A percentile compares a stretch with the other conserved stretches of the same genome.
phyloP scores from a whole-genome alignment of 2,329 filamentous ascomycete species.

The Epichloe hybrida region DNA sequence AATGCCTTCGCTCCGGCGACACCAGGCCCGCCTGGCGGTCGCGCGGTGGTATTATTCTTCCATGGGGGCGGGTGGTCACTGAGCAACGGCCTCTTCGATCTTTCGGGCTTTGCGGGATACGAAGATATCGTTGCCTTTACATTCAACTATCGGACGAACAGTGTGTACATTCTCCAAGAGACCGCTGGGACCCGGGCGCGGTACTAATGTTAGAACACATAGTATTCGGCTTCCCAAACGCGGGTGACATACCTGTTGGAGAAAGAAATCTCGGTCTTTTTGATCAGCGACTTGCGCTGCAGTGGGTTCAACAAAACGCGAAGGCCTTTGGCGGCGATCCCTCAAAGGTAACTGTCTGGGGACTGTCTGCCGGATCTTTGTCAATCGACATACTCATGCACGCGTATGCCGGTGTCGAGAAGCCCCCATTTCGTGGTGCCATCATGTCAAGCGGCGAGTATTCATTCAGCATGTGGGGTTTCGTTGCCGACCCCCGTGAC shows the following conservation, averaged over 20 bases:
- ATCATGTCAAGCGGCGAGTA: slow-evolving; percentile 18
- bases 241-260: slow-evolving; percentile 22
- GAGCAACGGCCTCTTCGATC: slow-evolving; percentile 10
- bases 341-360: slow-evolving; percentile 15
- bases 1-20: slow-evolving; percentile 14
- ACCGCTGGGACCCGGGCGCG: too few relatives aligned
- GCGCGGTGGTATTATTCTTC: slow-evolving; percentile 14
- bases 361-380: slow-evolving; percentile 17
- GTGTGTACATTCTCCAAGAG: slow-evolving; percentile 1
- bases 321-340: slow-evolving; percentile 15
- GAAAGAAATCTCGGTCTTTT: slow-evolving; percentile 19
- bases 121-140: slow-evolving; percentile 15
- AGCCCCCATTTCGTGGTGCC: slow-evolving; percentile 13
- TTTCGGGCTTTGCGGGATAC: slow-evolving; percentile 15
- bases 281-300: slow-evolving; percentile 16
- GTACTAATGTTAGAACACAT: not conserved
- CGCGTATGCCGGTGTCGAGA: slow-evolving; percentile 6
- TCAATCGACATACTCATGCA: slow-evolving; percentile 18
- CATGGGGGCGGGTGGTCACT: slow-evolving; percentile 14
- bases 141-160: slow-evolving; percentile 15
- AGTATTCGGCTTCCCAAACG: slow-evolving; percentile 31
- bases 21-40: slow-evolving; percentile 3
- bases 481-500: slow-evolving; percentile 1
- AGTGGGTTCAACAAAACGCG: slow-evolving; percentile 15
- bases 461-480: slow-evolving; percentile 12